These are phyloP conservation scores for Pharus latifolius DNA, from an alignment of 176 grass and related monocot species.

Conservation along the genomic window DNA sequence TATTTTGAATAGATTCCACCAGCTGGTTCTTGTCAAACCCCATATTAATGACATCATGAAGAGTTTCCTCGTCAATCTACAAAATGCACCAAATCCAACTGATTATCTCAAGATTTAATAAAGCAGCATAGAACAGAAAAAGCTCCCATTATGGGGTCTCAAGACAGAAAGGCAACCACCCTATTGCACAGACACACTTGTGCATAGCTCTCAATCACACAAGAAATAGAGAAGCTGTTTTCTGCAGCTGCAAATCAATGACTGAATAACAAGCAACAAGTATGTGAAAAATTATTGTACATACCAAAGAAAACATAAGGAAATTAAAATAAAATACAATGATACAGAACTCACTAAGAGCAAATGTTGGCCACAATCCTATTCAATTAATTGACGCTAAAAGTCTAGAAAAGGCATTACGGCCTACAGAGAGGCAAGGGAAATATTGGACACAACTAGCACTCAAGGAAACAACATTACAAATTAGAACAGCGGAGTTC, in stretches of 20 bases:
- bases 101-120: not conserved
- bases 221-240: no score
- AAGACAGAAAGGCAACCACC: no score
- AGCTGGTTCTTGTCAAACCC: conserved; percentile 63
- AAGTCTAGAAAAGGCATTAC: not conserved
- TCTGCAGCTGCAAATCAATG: no score
- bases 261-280: no score
- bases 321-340: not conserved
- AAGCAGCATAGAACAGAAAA: not conserved
- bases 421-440: not conserved
- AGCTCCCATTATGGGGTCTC: not conserved
- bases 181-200: no score
- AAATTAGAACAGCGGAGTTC: not conserved
- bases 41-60: conserved; percentile 67
- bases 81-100: conserved; percentile 11
- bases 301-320: not conserved
- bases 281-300: not conserved
- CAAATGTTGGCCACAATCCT: not conserved
- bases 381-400: not conserved
- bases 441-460: not conserved
- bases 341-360: not conserved
- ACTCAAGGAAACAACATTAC: not conserved
- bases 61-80: conserved; percentile 70
- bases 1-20: conserved; percentile 65
- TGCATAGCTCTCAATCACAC: not conserved